Percentiles rank a stretch among this genome's conserved stretches.
Conservation (phyloP, 2,329 filamentous ascomycete genomes). For the Pestalotiopsis sp. region DNA sequence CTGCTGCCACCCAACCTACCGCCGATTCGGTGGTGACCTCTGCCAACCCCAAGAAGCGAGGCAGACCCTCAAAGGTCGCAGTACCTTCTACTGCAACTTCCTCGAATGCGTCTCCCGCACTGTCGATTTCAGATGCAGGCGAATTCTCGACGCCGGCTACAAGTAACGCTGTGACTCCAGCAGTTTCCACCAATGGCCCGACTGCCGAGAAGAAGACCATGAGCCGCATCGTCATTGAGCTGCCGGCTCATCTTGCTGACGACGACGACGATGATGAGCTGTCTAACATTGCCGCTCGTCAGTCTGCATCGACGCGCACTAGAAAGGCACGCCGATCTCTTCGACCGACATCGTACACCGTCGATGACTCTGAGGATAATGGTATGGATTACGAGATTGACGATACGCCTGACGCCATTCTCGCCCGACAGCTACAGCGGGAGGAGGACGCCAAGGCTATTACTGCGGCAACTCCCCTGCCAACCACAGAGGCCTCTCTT, state of each 20-base stretch:
- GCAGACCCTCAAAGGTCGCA: conserved; percentile 29
- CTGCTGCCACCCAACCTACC: neutral
- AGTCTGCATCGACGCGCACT: conserved; percentile 14
- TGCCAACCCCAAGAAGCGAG: conserved; percentile 27
- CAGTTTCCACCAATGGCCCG: conserved; percentile 26
- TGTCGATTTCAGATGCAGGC: conserved; percentile 31
- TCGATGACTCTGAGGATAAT: conserved; percentile 27
- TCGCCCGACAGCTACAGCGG: conserved; percentile 23
- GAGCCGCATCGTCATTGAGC: conserved; percentile 34
- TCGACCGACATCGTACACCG: conserved; percentile 17
- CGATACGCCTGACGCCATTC: conserved; percentile 14
- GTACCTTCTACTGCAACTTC: conserved; percentile 33
- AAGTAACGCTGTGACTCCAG: conserved; percentile 43
- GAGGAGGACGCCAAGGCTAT: conserved; percentile 26
- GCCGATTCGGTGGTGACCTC: conserved; percentile 2
- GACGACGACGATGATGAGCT: conserved; percentile 43
- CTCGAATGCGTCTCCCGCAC: conserved; percentile 35
- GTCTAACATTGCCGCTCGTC: conserved; percentile 5
- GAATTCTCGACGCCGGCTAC: conserved; percentile 47
- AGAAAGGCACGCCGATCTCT: conserved; percentile 23
- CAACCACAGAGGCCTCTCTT: conserved; percentile 6
- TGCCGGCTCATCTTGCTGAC: conserved; percentile 38
- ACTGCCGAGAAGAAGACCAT: conserved; percentile 18
- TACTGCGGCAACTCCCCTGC: conserved; percentile 8
- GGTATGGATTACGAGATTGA: conserved; percentile 12